phyloP scores from a whole-genome alignment of 2,329 filamentous ascomycete species.

The Colletotrichum spaethianum region DNA sequence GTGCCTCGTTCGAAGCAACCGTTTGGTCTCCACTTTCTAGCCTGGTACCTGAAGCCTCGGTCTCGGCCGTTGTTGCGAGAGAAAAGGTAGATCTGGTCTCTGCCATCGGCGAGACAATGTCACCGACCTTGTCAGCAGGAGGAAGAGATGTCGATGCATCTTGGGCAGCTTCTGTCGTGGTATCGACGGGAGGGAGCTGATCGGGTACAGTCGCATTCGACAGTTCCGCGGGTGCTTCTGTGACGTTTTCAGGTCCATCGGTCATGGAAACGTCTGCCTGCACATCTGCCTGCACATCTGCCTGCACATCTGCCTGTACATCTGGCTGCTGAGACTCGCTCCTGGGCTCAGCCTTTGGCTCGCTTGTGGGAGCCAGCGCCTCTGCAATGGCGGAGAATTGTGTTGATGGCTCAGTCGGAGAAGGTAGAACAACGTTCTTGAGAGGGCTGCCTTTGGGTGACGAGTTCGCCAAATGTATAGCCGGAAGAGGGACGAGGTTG shows the following conservation, averaged over 20 bases:
- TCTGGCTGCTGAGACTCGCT: background rate
- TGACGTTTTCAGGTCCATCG: constrained; percentile 10
- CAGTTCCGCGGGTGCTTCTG: constrained; percentile 11
- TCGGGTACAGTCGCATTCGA: background rate
- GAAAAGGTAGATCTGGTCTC: constrained; percentile 38
- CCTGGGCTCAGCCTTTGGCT: constrained; percentile 1
- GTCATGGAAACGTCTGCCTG: constrained; percentile 27
- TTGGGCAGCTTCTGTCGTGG: constrained; percentile 12
- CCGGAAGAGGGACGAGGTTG: constrained; percentile 48
- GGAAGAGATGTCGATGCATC: constrained; percentile 31
- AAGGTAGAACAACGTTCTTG: constrained; percentile 65
- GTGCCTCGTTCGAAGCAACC: constrained; percentile 24
- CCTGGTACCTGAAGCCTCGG: constrained; percentile 31
- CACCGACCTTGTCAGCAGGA: constrained; percentile 36
- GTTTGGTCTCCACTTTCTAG: constrained; percentile 32
- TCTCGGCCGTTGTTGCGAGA: constrained; percentile 36
- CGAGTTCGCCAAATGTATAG: constrained; percentile 43
- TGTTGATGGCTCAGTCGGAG: constrained; percentile 57
- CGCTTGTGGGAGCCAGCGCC: constrained; percentile 22
- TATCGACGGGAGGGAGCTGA: constrained; percentile 16
- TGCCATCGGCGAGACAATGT: constrained; percentile 36
- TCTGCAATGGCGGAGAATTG: constrained; percentile 41
- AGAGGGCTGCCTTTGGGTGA: constrained; percentile 64
- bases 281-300: background rate
- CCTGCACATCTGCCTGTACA: background rate